Base-by-base conservation (phyloP, 768 basidiomycete species). In the Baorangia bicolor region DNA sequence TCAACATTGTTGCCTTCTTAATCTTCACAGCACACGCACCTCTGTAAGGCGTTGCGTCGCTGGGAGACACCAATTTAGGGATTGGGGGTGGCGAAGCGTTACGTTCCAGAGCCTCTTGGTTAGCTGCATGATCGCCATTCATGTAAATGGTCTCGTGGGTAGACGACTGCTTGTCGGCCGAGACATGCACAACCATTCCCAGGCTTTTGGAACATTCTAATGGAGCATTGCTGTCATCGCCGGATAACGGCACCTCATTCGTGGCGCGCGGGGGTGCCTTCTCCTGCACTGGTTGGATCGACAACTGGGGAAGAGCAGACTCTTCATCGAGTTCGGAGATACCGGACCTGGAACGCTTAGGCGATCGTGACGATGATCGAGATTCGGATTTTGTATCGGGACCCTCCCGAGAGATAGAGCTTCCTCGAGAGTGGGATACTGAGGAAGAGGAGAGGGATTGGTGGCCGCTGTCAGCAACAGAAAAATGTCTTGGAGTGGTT, bases 351-450 rank as follows among this genome's bases (percentile, higher is more conserved):
- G 55, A 59, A 33, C 21, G 49, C 33, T 53, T 56, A 50, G 85
- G 85, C n/a, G 84, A 85, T 45, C 79, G 79, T 57, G 83, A 84
- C 35, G 73, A 70, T 38, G 81, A 80, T 61, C 80, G 75, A 48
- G 78, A 77, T 64, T 71, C 71, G 47, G 67, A 56, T 45, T 69
- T 74, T 60, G 74, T 72, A 50, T 64, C 65, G 43, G 65, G 64
- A 39, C 63, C 68, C 40, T 71, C 71, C 41, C 59, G 64, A 54
- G 65, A 67, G 20, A 69, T 50, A 34, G 73, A 70, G 43, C 69
- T 67, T 12, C 52, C 61, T 28, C 64, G 66, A 56, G 70, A 72
- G 41, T 51, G 61, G 28, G 65, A 60, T 16, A 27, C 46, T 2
- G 64, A 64, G 23, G 64, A 64, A 21, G 64, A 57, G 43, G 56